phyloP scores from a whole-genome alignment of 1,284 basidiomycete genomes.

The Omphalotus olearius region DNA sequence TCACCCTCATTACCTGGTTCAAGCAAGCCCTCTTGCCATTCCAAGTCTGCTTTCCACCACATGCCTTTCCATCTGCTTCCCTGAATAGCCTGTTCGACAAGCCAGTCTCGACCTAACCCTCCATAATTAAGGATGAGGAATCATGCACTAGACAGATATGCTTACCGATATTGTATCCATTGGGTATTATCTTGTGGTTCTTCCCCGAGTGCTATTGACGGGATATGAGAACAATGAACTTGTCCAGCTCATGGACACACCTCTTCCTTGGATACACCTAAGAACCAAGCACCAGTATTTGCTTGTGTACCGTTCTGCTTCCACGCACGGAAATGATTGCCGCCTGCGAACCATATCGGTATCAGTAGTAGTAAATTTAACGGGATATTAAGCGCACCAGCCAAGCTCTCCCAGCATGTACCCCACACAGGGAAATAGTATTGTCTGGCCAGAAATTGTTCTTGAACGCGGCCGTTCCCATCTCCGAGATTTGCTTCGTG shows the following conservation, averaged over 20 bases:
- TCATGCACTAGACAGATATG: background rate
- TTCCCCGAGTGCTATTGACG: constrained; percentile 50
- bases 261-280: constrained; percentile 72
- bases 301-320: constrained; percentile 67
- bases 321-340: constrained; percentile 66
- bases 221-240: background rate
- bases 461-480: constrained; percentile 57
- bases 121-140: background rate
- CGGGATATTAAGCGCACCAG: constrained; percentile 36
- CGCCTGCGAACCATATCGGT: constrained; percentile 31
- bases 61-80: constrained; percentile 58
- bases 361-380: background rate
- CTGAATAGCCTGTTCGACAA: constrained; percentile 59
- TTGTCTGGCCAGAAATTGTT: constrained; percentile 63
- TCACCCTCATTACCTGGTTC: constrained; percentile 60
- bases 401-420: constrained; percentile 69
- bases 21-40: constrained; percentile 66
- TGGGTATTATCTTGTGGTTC: constrained; percentile 65
- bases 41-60: constrained; percentile 70
- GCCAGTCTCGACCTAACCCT: constrained; percentile 53
- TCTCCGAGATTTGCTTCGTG: constrained; percentile 73
- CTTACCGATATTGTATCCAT: constrained; percentile 68
- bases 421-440: constrained; percentile 61
- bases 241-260: constrained; percentile 24
- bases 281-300: constrained; percentile 66